Evolutionary conservation across 768 basidiomycete genomes (phyloP), one percentile per base, ranked within the genome.

Genomic region (Mycena filopes): DNA sequence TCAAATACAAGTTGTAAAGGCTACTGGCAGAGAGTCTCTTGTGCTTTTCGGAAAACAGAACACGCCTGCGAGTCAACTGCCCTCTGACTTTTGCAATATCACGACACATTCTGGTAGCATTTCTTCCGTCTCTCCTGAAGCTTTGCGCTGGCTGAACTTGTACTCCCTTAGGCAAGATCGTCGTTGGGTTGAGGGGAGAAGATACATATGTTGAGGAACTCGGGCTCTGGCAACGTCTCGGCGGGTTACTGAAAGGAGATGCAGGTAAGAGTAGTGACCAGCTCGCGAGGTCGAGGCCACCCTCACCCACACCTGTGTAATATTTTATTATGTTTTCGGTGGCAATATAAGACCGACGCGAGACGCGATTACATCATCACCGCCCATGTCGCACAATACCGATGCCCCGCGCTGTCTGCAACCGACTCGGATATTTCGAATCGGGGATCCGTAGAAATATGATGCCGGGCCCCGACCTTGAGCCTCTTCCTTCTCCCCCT

Each of bases 201-300:
- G 85, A 86, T 66, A 77, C 63, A 20, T 77, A 76, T 40, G 65
- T 73, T 21, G 65, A 65, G 25, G 71, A 74, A 45, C 64, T 69
- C 47, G 79, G 82, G 8, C 76, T 84, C 48, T 83, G 83, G 83
- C 71, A 80, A 67, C 79, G 76, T 67, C 56, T 83, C 42, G 76
- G 77, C 40, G 65, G 65, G 20, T 72, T 70, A 60, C 54, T 77
- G 6, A 61, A 55, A 21, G 64, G 63, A 41, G 47, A 56, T 15
- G 12, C 48, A 43, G 48, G 42, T n/a, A n/a, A n/a, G n/a, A n/a
- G n/a, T n/a, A n/a, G n/a, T n/a, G n/a, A n/a, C n/a, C n/a, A n/a
- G n/a, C n/a, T n/a, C n/a, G n/a, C n/a, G n/a, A n/a, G n/a, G n/a
- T 36, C 36, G 11, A 50, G 38, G 51, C 45, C 55, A 53, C 54